These are phyloP conservation scores for Grosmannia huntii DNA, from an alignment of 2,329 filamentous ascomycete species.

Conservation along the genomic window DNA sequence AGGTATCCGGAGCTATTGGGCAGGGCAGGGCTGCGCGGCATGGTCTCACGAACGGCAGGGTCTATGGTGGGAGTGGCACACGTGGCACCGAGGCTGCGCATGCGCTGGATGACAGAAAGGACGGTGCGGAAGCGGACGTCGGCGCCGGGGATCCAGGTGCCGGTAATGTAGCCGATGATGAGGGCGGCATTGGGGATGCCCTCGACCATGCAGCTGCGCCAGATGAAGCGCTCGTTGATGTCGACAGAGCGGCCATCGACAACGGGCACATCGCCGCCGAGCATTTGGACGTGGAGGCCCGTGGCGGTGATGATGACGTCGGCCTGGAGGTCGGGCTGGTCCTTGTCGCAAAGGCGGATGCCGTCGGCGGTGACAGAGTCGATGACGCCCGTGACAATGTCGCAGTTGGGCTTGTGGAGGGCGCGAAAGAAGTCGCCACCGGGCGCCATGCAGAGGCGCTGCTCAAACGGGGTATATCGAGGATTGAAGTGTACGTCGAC, in stretches of 20 bases:
- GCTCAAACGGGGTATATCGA: constrained; percentile 54
- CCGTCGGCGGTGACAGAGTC: constrained; percentile 27
- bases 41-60: constrained; percentile 6
- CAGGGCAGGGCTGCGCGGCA: constrained; percentile 13
- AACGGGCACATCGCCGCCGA: constrained; percentile 34
- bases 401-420: constrained; percentile 23
- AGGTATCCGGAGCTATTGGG: constrained; percentile 17
- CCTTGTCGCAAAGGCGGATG: constrained; percentile 26
- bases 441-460: constrained; percentile 58
- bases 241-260: constrained; percentile 36
- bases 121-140: constrained; percentile 24
- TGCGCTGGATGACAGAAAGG: constrained; percentile 11
- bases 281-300: constrained; percentile 43
- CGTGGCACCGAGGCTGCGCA: constrained; percentile 9
- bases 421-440: constrained; percentile 40
- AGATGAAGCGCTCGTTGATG: constrained; percentile 33
- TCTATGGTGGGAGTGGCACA: constrained; percentile 14
- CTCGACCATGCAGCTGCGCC: constrained; percentile 49
- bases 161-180: constrained; percentile 47
- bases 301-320: constrained; percentile 56
- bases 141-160: constrained; percentile 49
- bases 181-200: constrained; percentile 48
- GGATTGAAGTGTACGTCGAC: constrained; percentile 53
- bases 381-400: constrained; percentile 33
- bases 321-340: constrained; percentile 26